A percentile compares a stretch with the other conserved stretches of the same genome.
These are phyloP conservation scores for Cryptosporidium tyzzeri DNA, from an alignment of 169 alveolate genomes.

Conservation along the genomic window DNA sequence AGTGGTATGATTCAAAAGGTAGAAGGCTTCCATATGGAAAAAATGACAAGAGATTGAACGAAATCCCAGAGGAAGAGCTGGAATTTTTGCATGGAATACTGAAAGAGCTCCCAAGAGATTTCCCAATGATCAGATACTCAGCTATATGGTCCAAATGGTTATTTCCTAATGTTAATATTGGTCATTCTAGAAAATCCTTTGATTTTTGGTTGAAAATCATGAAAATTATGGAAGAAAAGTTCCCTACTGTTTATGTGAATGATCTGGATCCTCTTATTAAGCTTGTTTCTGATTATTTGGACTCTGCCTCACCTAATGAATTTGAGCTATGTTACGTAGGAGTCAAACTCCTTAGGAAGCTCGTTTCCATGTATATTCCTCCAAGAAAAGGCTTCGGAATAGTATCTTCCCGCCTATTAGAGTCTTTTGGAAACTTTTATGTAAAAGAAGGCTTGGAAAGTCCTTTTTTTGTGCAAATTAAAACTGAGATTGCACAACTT, in stretches of 20 bases:
- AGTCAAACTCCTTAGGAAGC: constrained; percentile 3
- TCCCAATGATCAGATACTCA: constrained; percentile 45
- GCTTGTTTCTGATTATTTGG: neutral
- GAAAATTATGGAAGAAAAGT: constrained; percentile 30
- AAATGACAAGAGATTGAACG: constrained; percentile 5
- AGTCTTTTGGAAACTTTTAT: constrained; percentile 10
- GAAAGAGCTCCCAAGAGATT: constrained; percentile 45
- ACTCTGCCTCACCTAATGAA: neutral
- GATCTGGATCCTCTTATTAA: constrained; percentile 25
- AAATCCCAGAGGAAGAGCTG: constrained; percentile 34
- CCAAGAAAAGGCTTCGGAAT: constrained; percentile 56
- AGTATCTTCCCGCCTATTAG: neutral
- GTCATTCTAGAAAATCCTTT: neutral
- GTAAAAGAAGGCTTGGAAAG: neutral
- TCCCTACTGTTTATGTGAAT: constrained; percentile 9
- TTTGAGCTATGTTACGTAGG: constrained; percentile 2
- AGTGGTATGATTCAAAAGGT: constrained; percentile 70
- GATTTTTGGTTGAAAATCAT: constrained; percentile 27
- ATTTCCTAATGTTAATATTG: constrained; percentile 18
- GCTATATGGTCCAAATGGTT: constrained; percentile 50
- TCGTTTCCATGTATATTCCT: constrained; percentile 31
- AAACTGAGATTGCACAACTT: constrained; percentile 1
- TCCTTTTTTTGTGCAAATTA: neutral
- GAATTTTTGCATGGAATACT: constrained; percentile 27
- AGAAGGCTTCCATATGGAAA: constrained; percentile 39